Conservation (phyloP, 176 grass and related monocot genomes). For the Triticum turgidum region DNA sequence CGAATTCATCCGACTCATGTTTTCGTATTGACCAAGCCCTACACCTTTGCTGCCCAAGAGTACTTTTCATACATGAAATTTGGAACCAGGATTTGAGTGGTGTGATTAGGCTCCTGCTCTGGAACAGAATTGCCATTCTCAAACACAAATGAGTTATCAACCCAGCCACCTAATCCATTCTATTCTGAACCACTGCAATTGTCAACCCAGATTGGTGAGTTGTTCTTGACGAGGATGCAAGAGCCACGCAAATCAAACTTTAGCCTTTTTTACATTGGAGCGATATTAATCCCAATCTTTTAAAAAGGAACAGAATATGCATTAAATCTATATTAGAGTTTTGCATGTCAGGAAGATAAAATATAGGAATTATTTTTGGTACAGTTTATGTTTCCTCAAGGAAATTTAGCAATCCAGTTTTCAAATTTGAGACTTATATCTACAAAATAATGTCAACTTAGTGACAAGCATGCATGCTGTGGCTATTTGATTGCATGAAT, state of each 20-base stretch:
- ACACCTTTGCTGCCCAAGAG: slow-evolving; percentile 38
- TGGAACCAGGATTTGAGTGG: slow-evolving; percentile 29
- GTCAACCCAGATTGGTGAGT: slow-evolving; percentile 27
- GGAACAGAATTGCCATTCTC: slow-evolving; percentile 42
- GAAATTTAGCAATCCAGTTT: too few relatives aligned
- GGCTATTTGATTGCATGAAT: too few relatives aligned
- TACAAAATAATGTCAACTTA: too few relatives aligned
- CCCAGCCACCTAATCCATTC: neutral
- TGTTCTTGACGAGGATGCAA: slow-evolving; percentile 37
- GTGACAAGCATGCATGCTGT: too few relatives aligned
- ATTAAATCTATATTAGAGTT: slow-evolving; percentile 13
- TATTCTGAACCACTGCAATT: neutral
- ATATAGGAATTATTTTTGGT: too few relatives aligned
- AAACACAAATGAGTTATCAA: slow-evolving; percentile 33
- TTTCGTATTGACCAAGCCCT: slow-evolving; percentile 48
- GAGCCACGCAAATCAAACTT: slow-evolving; percentile 45
- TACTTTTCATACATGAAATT: slow-evolving; percentile 57
- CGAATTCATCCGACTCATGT: slow-evolving; percentile 38
- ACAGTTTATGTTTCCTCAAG: too few relatives aligned
- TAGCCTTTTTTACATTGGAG: slow-evolving; percentile 38
- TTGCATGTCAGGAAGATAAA: neutral
- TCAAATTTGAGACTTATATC: too few relatives aligned
- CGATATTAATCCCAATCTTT: slow-evolving; percentile 39
- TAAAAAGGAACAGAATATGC: slow-evolving; percentile 20
- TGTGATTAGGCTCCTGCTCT: slow-evolving; percentile 26